Evolutionary conservation across 805 yeast genomes (phyloP), one percentile per base, ranked within the genome.

Genomic region (Starmerella apis): DNA sequence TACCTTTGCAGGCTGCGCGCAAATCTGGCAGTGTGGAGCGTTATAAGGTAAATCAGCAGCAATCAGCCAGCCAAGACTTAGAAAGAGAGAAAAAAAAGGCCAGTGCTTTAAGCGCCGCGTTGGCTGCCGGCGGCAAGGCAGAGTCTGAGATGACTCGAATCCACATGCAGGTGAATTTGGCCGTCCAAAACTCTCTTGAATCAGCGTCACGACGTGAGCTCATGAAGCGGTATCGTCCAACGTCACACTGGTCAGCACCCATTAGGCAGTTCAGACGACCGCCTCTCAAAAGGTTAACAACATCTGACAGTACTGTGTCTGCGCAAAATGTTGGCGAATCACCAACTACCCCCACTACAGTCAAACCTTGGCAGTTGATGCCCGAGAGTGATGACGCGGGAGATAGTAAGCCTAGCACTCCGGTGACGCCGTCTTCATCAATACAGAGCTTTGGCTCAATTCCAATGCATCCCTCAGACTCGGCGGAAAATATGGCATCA

Each of bases 241-340:
- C 56, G 11, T 56, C 59, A 3, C 52, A 55, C 23, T 56, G 59
- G 59, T 46, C 57, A 13, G 50, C 54, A 1, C 52, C 55, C n/a
- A 28, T 32, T 11, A 25, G 25, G 24, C 18, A 13, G 31, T 10
- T 14, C 24, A n/a, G 33, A 10, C 50, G 47, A 6, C 50, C 52
- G 20, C 51, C 31, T 16, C 49, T 46, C 16, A 30, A 37, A 16
- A 42, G 48, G 10, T 24, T 49, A 9, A 16, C 43, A 3, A 39
- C 55, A 13, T 11, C 43, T 9, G 44, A 41, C 24, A 41, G 44
- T 13, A 22, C 19, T 42, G 19, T 16, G 10, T 25, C 33, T 3
- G 23, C 33, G 4, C 24, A 27, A 7, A n/a, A 7, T n/a, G 18
- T 19, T 7, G 9, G 20, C 1, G 42, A n/a, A 1, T 19, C 30